Percentiles rank a stretch among this genome's conserved stretches.
These are phyloP conservation scores for Rubus parviflorus DNA, from an alignment of 306 rosid genomes.

Conservation along the genomic window DNA sequence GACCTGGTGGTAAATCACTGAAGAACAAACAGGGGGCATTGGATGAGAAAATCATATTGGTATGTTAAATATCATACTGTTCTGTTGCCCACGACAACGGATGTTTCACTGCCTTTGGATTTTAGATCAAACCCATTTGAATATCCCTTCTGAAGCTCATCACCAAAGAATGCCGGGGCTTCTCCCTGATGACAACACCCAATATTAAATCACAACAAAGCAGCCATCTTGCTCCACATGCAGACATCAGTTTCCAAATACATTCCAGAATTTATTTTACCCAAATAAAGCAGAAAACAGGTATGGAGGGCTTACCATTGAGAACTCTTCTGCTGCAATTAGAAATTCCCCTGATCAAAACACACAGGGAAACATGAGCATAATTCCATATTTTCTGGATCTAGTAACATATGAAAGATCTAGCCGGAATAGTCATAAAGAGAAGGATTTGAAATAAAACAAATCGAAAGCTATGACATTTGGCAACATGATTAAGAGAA, in stretches of 20 bases:
- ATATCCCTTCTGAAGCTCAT: conserved; percentile 54
- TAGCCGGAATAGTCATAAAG: conserved; percentile 18
- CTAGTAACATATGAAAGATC: conserved; percentile 28
- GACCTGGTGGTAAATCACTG: conserved; percentile 34
- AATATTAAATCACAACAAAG: conserved; percentile 31
- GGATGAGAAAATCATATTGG: conserved; percentile 23
- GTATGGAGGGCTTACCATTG: conserved; percentile 64
- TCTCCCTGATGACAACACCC: conserved; percentile 65
- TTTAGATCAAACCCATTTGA: conserved; percentile 55
- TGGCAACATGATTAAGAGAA: conserved; percentile 9
- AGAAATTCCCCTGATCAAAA: conserved; percentile 61
- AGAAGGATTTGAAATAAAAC: conserved; percentile 21
- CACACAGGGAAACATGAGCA: conserved; percentile 35
- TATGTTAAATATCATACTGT: conserved; percentile 54
- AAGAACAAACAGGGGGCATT: conserved; percentile 29
- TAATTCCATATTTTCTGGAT: conserved; percentile 40
- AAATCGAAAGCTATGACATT: conserved; percentile 3
- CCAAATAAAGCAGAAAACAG: conserved; percentile 6
- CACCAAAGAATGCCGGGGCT: conserved; percentile 76
- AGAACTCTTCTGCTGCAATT: conserved; percentile 41
- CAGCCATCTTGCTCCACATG: conserved; percentile 30
- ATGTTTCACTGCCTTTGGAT: conserved; percentile 46
- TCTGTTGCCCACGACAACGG: conserved; percentile 51
- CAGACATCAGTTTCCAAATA: conserved; percentile 19
- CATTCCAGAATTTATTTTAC: conserved; percentile 15